Evolutionary conservation across 106 monocot species (phyloP), one percentile per base, ranked within the genome.

Genomic region (Dendrobium nobile): DNA sequence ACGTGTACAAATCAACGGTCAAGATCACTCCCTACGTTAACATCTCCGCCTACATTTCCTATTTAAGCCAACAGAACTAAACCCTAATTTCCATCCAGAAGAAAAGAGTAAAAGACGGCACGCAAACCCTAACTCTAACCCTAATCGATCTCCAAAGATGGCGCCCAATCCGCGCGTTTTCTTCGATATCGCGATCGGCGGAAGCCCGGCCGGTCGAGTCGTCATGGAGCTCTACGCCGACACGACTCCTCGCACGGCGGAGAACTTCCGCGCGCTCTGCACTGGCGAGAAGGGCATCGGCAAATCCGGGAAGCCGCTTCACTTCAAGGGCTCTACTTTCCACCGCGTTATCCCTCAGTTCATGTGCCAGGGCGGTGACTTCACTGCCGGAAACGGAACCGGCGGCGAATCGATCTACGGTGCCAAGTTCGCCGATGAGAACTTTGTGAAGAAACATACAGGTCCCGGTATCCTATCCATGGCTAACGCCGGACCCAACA

Each of bases 281-380:
- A 95, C 95, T 17, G 92, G 95, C 79, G 95, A 95, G 86, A 92
- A 89, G 82, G 95, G 95, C 37, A 7, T 51, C 3, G 90, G 90
- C 22, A 80, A 87, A 13, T 79, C 82, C 6, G 89, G 92, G 76
- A 95, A 91, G 95, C 88, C 83, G 24, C 95, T 92, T 75, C 95
- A 92, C 86, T 92, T 81, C 82, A 92, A 90, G 88, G 92, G 92
- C 0, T 88, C 90, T 0, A 27, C 78, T 77, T 95, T 95, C 85
- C 95, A 95, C 90, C 87, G 95, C 18, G 90, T 95, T 78, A 92
- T 95, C 83, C 95, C 95, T 10, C 61, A 72, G 8, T 95, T 95
- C 89, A 95, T 95, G 95, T 92, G 92, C 86, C 95, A 95, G 82
- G 92, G 95, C 43, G 95, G 95, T 41, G 95, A 95, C 85, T 92